phyloP scores from a whole-genome alignment of 257 asterid genomes.

The Ehretia macrophylla region DNA sequence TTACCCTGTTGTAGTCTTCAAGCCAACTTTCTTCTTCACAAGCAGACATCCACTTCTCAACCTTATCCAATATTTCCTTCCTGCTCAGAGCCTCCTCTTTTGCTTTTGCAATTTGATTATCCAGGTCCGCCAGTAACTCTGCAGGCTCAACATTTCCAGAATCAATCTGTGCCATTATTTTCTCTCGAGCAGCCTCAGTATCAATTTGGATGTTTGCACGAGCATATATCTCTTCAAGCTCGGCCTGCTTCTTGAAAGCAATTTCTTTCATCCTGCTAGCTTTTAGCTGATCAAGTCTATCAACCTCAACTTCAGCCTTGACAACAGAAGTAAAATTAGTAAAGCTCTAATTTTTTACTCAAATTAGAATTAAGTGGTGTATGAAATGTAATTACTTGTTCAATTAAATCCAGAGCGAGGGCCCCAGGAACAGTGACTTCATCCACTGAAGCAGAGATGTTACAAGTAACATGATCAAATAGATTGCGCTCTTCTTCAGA shows the following conservation, averaged over 20 bases:
- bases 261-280: conserved; percentile 97
- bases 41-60: conserved; percentile 95
- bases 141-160: conserved; percentile 87
- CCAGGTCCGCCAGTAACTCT: conserved; percentile 87
- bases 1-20: conserved; percentile 94
- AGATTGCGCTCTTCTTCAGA: conserved; percentile 64
- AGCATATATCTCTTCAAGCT: conserved; percentile 87
- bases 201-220: conserved; percentile 87
- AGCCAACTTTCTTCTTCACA: conserved; percentile 99
- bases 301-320: conserved; percentile 95
- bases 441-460: conserved; percentile 81
- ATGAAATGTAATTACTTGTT: conserved; percentile 48
- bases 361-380: background rate
- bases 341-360: background rate
- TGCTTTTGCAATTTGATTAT: conserved; percentile 75
- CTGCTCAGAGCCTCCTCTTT: conserved; percentile 90
- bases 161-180: conserved; percentile 69
- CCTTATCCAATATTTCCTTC: conserved; percentile 95
- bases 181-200: conserved; percentile 72
- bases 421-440: conserved; percentile 86
- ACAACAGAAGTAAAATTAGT: conserved; percentile 16
- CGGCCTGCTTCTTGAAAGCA: conserved; percentile 87
- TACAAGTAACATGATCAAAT: conserved; percentile 74
- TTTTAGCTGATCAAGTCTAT: conserved; percentile 92
- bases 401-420: conserved; percentile 79